Conservation (phyloP, 768 basidiomycete genomes). For the Mycena albidolilacea region DNA sequence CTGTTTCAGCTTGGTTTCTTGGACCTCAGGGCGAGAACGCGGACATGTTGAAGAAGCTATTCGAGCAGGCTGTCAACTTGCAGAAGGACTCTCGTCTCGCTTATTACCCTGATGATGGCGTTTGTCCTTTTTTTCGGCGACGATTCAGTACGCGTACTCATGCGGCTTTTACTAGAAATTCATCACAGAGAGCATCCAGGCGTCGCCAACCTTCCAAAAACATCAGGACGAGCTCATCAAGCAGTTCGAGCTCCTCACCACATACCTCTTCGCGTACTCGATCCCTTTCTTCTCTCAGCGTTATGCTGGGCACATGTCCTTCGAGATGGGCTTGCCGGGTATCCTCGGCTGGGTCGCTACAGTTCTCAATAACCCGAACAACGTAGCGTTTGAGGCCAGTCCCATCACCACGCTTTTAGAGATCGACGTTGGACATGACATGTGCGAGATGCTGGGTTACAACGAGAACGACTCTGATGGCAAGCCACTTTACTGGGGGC, state of each 20-base stretch:
- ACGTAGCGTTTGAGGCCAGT: constrained; percentile 57
- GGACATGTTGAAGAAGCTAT: constrained; percentile 45
- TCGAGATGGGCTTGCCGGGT: constrained; percentile 51
- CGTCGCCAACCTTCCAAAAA: constrained; percentile 41
- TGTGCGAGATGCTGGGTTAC: constrained; percentile 59
- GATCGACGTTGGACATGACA: constrained; percentile 53
- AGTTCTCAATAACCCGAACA: constrained; percentile 60
- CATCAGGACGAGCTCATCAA: constrained; percentile 36
- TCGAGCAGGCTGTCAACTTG: constrained; percentile 44
- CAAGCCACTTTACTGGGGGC: constrained; percentile 56
- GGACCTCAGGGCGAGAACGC: constrained; percentile 57
- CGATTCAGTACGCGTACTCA: constrained; percentile 29
- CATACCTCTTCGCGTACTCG: constrained; percentile 48
- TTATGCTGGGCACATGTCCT: constrained; percentile 58
- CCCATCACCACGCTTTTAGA: constrained; percentile 59
- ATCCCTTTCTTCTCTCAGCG: constrained; percentile 58
- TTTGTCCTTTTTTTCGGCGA: constrained; percentile 41
- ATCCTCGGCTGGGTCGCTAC: constrained; percentile 48
- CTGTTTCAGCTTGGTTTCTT: constrained; percentile 55
- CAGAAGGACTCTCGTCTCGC: constrained; percentile 43
- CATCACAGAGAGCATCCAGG: constrained; percentile 33
- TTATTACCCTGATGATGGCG: constrained; percentile 51
- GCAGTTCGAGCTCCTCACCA: constrained; percentile 38
- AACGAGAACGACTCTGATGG: constrained; percentile 28
- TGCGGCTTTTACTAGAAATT: constrained; percentile 21